Evolutionary conservation across 108 stramenopile genomes (phyloP).

Genomic region (Mediolabrus comicus): DNA sequence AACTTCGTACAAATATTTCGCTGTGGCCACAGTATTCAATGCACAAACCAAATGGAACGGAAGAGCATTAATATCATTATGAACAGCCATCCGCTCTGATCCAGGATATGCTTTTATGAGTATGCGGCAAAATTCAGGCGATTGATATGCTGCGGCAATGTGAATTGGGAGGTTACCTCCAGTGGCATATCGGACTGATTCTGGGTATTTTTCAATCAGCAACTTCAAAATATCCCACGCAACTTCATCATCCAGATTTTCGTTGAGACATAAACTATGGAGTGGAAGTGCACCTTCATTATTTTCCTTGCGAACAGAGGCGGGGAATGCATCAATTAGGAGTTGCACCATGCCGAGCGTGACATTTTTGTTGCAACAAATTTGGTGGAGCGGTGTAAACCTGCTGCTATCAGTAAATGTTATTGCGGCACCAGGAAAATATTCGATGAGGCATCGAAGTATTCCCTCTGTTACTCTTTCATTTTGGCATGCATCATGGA

Average conservation of each 20-base stretch:
- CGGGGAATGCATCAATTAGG: background rate
- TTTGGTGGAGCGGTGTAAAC: background rate
- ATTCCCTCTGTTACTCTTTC: background rate
- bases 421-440: background rate
- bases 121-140: too few species aligned
- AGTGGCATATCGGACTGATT: too few species aligned
- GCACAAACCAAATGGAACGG: background rate
- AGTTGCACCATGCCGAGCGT: background rate
- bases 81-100: too few species aligned
- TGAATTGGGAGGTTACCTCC: too few species aligned
- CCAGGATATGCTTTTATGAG: too few species aligned
- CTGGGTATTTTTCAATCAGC: too few species aligned
- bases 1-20: background rate
- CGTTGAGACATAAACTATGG: background rate
- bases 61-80: background rate
- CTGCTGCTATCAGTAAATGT: background rate
- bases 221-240: too few species aligned
- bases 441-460: constrained; percentile 1
- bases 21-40: background rate
- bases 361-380: background rate
- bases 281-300: background rate
- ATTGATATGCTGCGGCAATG: too few species aligned
- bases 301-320: background rate
- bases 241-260: background rate
- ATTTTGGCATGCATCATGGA: background rate